Base-by-base conservation (phyloP, 2,329 filamentous ascomycete genomes). In the Byssothecium circinans region DNA sequence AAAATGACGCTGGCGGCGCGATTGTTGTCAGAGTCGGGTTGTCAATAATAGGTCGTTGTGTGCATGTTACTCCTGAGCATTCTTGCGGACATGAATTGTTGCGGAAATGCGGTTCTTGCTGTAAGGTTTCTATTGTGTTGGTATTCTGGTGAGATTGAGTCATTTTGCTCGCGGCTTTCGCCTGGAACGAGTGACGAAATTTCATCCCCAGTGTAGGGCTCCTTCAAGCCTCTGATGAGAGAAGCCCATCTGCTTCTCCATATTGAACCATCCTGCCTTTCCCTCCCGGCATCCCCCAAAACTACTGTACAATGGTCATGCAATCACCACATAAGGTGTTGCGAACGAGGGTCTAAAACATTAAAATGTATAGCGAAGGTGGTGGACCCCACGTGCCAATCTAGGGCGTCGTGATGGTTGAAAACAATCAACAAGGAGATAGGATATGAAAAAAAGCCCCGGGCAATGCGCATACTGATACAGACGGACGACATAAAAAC, bases 281-380 rank as follows among this genome's bases (percentile, higher is more conserved):
- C 43, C 36, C 14, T 36, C 15, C 34, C 34, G 20, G 12, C 15
- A n/a, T 42, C 17, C 43, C 47, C 49, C 46, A 47, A 52, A 48
- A 41, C 52, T 67, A 70, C 57, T 68, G 54, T 70, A 70, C 65
- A 69, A 69, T 57, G 49, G 60, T 66, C 56, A 61, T 67, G 61
- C 62, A 53, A 47, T 57, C 57, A 49, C n/a, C 45, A 10, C 33
- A 34, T 11, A 48, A 42, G 19, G 41, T 50, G 56, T 40, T 59
- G 61, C 64, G 54, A 69, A 60, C 40, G 67, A 70, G 64, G 49
- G 65, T 70, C 63, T 68, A 70, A 66, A 66, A 62, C 50, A 68
- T 68, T 67, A 68, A 62, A 64, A 56, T 53, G 55, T 64, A 62
- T 67, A 69, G 55, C 61, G 65, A 70, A 64, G 52, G 63, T 53